Evolutionary conservation across 257 asterid genomes (phyloP).

Genomic region (Nyctanthes arbortristis): DNA sequence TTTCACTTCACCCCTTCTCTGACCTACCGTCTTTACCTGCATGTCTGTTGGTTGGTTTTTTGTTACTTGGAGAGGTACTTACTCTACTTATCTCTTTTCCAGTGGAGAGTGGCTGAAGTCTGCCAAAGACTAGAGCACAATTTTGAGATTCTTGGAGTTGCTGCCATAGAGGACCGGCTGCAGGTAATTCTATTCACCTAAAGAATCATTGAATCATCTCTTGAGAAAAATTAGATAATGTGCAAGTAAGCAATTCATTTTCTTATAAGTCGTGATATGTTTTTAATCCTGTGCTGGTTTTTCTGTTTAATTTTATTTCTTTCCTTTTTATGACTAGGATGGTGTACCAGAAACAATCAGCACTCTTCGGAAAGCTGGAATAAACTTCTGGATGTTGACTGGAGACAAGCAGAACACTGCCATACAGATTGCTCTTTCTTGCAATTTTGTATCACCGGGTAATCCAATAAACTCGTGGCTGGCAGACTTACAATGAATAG

Average conservation of each 20-base stretch:
- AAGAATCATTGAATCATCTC: slow-evolving; percentile 19
- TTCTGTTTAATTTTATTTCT: slow-evolving; percentile 20
- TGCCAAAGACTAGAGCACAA: slow-evolving; percentile 90
- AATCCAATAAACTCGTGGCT: slow-evolving; percentile 16
- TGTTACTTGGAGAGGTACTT: slow-evolving; percentile 12
- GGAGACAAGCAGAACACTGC: slow-evolving; percentile 98
- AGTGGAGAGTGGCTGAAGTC: slow-evolving; percentile 99
- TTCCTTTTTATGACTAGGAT: slow-evolving; percentile 52
- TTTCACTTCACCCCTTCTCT: slow-evolving; percentile 17
- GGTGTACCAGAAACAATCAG: slow-evolving; percentile 96
- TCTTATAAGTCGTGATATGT: slow-evolving; percentile 15
- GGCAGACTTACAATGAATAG: not conserved
- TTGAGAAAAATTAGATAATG: slow-evolving; percentile 17
- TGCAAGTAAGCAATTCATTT: not conserved
- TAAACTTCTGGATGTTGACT: slow-evolving; percentile 98
- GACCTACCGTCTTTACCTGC: slow-evolving; percentile 18
- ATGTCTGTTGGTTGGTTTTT: slow-evolving; percentile 12
- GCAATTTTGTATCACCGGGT: slow-evolving; percentile 98
- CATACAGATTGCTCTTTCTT: slow-evolving; percentile 94
- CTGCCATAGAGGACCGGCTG: slow-evolving; percentile 97
- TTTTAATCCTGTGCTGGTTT: slow-evolving; percentile 17
- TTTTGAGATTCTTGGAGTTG: slow-evolving; percentile 91
- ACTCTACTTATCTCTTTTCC: slow-evolving; percentile 22
- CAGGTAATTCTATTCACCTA: slow-evolving; percentile 59
- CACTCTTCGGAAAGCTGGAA: slow-evolving; percentile 91